Percentiles rank a stretch among this genome's conserved stretches.
These are phyloP conservation scores for Candida neerlandica DNA, from an alignment of 1,139 yeast species.

Conservation along the genomic window DNA sequence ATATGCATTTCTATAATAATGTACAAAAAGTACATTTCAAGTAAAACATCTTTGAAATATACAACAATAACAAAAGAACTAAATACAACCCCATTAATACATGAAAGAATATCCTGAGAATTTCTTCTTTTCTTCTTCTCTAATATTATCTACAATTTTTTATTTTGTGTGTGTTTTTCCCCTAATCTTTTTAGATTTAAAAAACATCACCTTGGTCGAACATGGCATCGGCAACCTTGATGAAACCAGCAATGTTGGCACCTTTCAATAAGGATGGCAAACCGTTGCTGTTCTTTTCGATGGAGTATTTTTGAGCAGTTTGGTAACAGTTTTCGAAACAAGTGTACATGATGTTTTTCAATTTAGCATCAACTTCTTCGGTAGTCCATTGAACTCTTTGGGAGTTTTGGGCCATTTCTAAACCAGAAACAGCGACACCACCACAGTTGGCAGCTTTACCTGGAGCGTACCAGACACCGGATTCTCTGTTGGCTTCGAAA, in stretches of 20 bases:
- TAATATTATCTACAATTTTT: neutral
- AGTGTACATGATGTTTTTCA: slow-evolving; percentile 88
- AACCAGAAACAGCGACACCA: slow-evolving; percentile 98
- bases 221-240: slow-evolving; percentile 98
- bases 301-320: slow-evolving; percentile 80
- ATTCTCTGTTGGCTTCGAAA: slow-evolving; percentile 82
- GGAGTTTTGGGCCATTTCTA: slow-evolving; percentile 99
- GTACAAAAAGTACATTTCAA: neutral
- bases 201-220: slow-evolving; percentile 92
- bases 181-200: slow-evolving; percentile 25
- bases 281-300: slow-evolving; percentile 57
- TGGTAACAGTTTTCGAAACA: slow-evolving; percentile 92
- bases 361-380: slow-evolving; percentile 85
- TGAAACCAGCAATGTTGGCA: slow-evolving; percentile 98
- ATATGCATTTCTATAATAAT: slow-evolving; percentile 3
- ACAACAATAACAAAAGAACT: slow-evolving; percentile 1
- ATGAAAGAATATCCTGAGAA: neutral
- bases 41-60: neutral
- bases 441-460: slow-evolving; percentile 99
- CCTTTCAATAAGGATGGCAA: slow-evolving; percentile 96
- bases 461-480: slow-evolving; percentile 93
- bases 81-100: slow-evolving; percentile 3
- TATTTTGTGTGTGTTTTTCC: too few relatives aligned
- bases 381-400: slow-evolving; percentile 86
- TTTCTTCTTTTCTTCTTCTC: neutral